Percentiles rank a stretch among this genome's conserved stretches.
Evolutionary conservation across 2,329 filamentous ascomycete species (phyloP).

Genomic region (Blumeria graminis): DNA sequence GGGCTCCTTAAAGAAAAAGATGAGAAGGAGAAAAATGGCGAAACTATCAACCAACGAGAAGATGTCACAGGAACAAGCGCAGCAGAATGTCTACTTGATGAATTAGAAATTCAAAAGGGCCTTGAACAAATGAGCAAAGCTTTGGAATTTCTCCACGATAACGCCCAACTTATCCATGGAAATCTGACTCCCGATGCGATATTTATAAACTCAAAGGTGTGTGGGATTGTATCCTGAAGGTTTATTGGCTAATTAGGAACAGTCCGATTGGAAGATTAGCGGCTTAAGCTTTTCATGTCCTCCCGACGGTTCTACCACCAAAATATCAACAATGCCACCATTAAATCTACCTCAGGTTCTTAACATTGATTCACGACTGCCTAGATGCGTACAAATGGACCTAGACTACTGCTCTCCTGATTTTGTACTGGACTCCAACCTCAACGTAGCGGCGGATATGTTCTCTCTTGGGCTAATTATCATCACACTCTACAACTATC

Average conservation of each 20-base stretch:
- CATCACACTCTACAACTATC: constrained; percentile 81
- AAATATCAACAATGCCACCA: constrained; percentile 50
- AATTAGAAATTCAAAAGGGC: constrained; percentile 93
- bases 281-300: constrained; percentile 79
- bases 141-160: constrained; percentile 85
- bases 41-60: constrained; percentile 29
- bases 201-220: constrained; percentile 74
- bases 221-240: not conserved
- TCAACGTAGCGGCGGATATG: constrained; percentile 68
- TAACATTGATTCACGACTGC: constrained; percentile 65
- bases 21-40: constrained; percentile 36
- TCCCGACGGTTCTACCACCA: constrained; percentile 47
- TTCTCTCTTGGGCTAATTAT: constrained; percentile 82
- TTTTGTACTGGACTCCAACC: constrained; percentile 74
- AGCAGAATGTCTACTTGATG: constrained; percentile 77
- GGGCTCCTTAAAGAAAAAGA: constrained; percentile 71
- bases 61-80: constrained; percentile 49
- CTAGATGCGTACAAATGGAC: constrained; percentile 62
- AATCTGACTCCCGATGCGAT: constrained; percentile 88
- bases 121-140: constrained; percentile 82
- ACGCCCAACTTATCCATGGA: constrained; percentile 76
- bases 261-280: constrained; percentile 96
- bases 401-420: constrained; percentile 89
- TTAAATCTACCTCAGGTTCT: constrained; percentile 66
- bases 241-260: constrained; percentile 15